Base-by-base conservation (phyloP, 2,329 filamentous ascomycete species). In the Westerdykella aurantiaca region DNA sequence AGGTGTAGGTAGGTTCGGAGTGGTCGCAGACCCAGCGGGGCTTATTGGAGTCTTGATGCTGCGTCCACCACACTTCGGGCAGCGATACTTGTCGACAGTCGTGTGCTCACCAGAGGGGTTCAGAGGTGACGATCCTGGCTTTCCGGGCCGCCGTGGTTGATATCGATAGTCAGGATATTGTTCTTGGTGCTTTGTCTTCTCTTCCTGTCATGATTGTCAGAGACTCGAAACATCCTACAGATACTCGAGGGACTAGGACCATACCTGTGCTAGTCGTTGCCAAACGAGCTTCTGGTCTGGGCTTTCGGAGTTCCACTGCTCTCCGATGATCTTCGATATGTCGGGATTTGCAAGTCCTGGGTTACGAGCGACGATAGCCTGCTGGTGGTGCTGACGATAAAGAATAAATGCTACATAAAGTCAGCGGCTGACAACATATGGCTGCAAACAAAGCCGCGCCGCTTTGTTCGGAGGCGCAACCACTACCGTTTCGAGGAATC, bases 81-180 rank as follows among this genome's bases (percentile, higher is more conserved):
- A 91, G 51, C 79, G 69, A 41, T 69, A 66, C 45, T 70, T 72
- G 43, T 75, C 72, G 17, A 63, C 55, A 42, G 63, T 69, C 10
- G 65, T 60, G 39, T 66, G 62, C 33, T 64, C 58, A 25, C 55
- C 56, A 11, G 50, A 48, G 12, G 58, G 52, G 34, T 61, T 60
- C 33, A 60, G 58, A 17, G 60, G 61, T 2, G 70, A 66, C 12
- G 64, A 67, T n/a, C 53, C 72, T 61, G 45, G 67, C 45, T 60
- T 68, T 16, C 63, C 69, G 43, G 64, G 56, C 12, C 72, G 70
- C 41, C 87, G 83, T 31, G 93, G 93, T 64, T 95, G 88, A 64
- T 97, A 98, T 50, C 89, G 83, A 69, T 98, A 98, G 53, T 88
- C 85, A 2, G 93, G 93, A 65, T 96, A 95, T 69, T 90, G 86